Evolutionary conservation across 345 rosid species (phyloP), one percentile per base, ranked within the genome.

Genomic region (Bretschneidera sinensis): DNA sequence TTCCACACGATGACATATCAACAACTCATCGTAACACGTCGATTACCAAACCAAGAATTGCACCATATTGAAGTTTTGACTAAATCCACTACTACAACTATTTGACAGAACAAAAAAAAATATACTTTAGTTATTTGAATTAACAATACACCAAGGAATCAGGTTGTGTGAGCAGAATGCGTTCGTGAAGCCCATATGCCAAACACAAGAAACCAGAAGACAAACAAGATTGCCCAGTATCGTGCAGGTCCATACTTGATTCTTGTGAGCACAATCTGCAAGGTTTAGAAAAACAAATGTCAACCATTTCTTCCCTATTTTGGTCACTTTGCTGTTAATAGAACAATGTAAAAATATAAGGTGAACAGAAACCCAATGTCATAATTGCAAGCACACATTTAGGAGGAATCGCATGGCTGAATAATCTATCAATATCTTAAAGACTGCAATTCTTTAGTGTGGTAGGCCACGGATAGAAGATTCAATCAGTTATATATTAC

Each of bases 211-310:
- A 92, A 92, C 97, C 98, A 92, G 82, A 92, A 87, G 71, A 89
- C 89, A 64, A 92, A 89, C 60, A 92, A 78, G 74, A 89, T 85
- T 5, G 98, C 97, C 98, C 97, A 92, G 77, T 89, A 89, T 49
- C 97, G 89, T 54, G 97, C 98, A 43, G 98, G 98, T 60, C 98
- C 98, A 19, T 89, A 87, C 79, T 77, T 92, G 78, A 92, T 89
- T 79, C 98, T 83, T n/a, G 90, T 82, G 21, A 92, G 86, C 81
- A 92, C 96, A 72, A 87, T 70, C 98, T 92, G 97, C 45, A 39
- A 39, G 45, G 45, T 39, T 39, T 39, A 11, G 2, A 39, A 11
- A 2, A 39, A 11, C 15, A 9, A 39, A 39, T 39, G 16, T 39
- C 15, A 39, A 28, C 3, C 8, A 8, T 28, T 14, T 14, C 45